A percentile compares a stretch with the other conserved stretches of the same genome.
phyloP scores from a whole-genome alignment of 169 alveolate genomes.

The Theileria sp. region DNA sequence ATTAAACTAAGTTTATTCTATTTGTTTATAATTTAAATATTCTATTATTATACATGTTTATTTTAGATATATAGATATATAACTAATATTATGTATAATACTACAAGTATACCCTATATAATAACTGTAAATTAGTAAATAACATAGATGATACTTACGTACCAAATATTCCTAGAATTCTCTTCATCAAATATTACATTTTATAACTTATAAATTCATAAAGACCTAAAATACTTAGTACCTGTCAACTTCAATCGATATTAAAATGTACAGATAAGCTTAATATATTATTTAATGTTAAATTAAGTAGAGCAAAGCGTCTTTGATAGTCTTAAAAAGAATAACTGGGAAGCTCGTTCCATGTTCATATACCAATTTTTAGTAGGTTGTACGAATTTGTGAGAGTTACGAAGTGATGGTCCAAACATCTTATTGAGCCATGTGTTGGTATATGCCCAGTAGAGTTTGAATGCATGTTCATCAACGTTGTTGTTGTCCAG shows the following conservation, averaged over 20 bases:
- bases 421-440: constrained; percentile 50
- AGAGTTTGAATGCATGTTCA: constrained; percentile 54
- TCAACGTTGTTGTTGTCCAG: constrained; percentile 20
- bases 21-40: no score
- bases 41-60: neutral
- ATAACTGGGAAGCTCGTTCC: constrained; percentile 44
- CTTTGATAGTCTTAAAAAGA: constrained; percentile 53
- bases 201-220: neutral
- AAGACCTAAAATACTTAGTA: neutral
- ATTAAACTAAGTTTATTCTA: neutral
- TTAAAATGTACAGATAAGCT: neutral
- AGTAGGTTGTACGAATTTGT: constrained; percentile 30
- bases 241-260: neutral
- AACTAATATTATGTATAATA: no score
- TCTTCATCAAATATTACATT: neutral
- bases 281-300: neutral
- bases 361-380: constrained; percentile 57
- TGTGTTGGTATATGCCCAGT: constrained; percentile 63
- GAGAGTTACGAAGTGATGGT: constrained; percentile 19
- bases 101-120: neutral
- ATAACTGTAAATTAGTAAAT: neutral
- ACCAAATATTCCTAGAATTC: neutral
- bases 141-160: neutral
- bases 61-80: neutral
- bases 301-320: constrained; percentile 48